These are phyloP conservation scores for Abortiporus biennis DNA, from an alignment of 1,284 basidiomycete genomes.

Conservation along the genomic window DNA sequence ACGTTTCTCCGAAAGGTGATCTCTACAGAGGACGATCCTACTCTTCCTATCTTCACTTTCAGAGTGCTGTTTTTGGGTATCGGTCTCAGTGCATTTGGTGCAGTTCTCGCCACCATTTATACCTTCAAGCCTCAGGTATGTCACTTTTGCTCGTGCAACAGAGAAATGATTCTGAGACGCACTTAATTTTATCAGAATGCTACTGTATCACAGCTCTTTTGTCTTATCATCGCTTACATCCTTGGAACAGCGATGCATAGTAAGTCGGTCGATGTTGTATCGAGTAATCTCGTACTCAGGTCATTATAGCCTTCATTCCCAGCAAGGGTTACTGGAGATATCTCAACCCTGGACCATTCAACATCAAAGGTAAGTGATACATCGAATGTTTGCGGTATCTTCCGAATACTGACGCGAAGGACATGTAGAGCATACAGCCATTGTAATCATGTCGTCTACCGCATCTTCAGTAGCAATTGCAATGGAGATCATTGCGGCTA, in stretches of 20 bases:
- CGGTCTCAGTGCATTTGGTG: conserved; percentile 55
- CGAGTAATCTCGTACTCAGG: conserved; percentile 25
- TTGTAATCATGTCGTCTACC: conserved; percentile 65
- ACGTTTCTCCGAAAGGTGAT: conserved; percentile 31
- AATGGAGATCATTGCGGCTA: conserved; percentile 61
- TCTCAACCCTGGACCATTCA: conserved; percentile 53
- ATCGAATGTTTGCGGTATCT: conserved; percentile 32
- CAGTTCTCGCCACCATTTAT: conserved; percentile 51
- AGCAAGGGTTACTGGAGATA: conserved; percentile 39
- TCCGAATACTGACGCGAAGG: conserved; percentile 12
- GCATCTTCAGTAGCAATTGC: conserved; percentile 59
- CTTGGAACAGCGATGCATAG: conserved; percentile 47
- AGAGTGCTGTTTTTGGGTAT: conserved; percentile 54
- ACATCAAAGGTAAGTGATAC: conserved; percentile 36
- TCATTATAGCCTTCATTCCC: conserved; percentile 36
- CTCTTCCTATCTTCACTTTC: conserved; percentile 52
- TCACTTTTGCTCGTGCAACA: neutral
- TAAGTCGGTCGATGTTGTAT: conserved; percentile 15
- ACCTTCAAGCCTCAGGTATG: conserved; percentile 50
- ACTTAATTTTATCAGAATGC: conserved; percentile 39
- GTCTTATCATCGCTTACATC: conserved; percentile 59
- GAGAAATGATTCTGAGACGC: no score
- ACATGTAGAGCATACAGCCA: conserved; percentile 47
- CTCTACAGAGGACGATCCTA: conserved; percentile 47
- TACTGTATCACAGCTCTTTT: conserved; percentile 43